Evolutionary conservation across 306 rosid species (phyloP), one percentile per base, ranked within the genome.

Genomic region (Acacia melanoxylon): DNA sequence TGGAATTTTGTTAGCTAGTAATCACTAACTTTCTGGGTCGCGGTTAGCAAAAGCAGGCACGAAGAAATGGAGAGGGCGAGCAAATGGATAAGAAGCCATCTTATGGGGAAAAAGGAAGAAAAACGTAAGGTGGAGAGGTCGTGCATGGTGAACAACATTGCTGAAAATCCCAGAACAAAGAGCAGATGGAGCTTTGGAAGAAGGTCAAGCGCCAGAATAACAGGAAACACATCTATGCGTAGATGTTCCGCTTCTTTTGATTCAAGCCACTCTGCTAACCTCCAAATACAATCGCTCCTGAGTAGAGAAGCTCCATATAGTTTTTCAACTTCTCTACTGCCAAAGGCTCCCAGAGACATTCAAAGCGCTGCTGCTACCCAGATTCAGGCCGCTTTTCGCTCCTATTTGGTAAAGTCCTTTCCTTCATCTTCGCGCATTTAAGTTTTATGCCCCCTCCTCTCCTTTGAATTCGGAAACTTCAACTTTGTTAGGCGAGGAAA

Each of bases 161-260:
- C 76, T 0, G 88, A 54, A 72, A 88, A 77, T 71, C 89, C 89
- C 13, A 89, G 82, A 72, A 85, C 88, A 61, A 91, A 85, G 88
- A 72, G 94, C 37, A 91, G 80, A 81, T 93, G 96, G 97, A 96
- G 98, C 86, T 89, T 96, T 1, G 88, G 92, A 58, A 93, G 69
- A 73, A 77, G 75, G 76, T n/a, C 85, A 68, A 72, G 67, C n/a
- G 91, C 92, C 76, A 91, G 59, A 79, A 81, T 71, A 72, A 56
- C 90, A 46, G 46, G 88, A 62, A 89, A 80, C 77, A 81, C 66
- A 41, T 37, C 80, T 68, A 67, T 70, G 20, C 90, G 77, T 83
- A 87, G 78, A 85, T 15, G 83, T 78, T 89, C 95, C 9, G 83
- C 66, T 58, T 91, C 98, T 44, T 78, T 86, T 56, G 91, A 90